phyloP scores from a whole-genome alignment of 2,329 filamentous ascomycete species.

The Fusarium scirpi region DNA sequence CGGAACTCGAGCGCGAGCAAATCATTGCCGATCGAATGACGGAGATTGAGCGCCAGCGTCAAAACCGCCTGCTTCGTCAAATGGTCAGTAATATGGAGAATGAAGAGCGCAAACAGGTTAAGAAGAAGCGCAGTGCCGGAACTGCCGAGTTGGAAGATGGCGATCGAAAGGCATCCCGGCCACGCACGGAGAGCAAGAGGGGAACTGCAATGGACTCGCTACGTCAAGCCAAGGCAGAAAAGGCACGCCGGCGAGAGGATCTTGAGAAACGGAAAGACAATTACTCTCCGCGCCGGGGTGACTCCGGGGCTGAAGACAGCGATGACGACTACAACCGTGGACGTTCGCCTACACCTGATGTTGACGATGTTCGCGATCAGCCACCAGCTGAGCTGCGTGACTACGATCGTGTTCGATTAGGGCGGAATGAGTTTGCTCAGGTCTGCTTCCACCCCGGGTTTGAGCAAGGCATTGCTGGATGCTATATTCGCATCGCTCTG shows the following conservation, averaged over 20 bases:
- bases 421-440: conserved; percentile 86
- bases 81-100: conserved; percentile 76
- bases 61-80: conserved; percentile 84
- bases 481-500: conserved; percentile 86
- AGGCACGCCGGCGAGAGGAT: conserved; percentile 63
- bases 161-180: conserved; percentile 76
- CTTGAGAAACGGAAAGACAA: conserved; percentile 71
- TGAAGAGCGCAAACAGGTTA: conserved; percentile 64
- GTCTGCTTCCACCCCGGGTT: conserved; percentile 96
- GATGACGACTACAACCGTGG: conserved; percentile 81
- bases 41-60: conserved; percentile 83
- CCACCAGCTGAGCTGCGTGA: conserved; percentile 81
- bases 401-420: conserved; percentile 84
- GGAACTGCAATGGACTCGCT: conserved; percentile 78
- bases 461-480: conserved; percentile 82
- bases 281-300: conserved; percentile 51
- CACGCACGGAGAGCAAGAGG: conserved; percentile 65
- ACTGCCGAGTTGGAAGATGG: conserved; percentile 83
- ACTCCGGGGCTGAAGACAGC: conserved; percentile 71
- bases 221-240: conserved; percentile 71
- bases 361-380: conserved; percentile 76
- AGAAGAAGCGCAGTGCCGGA: conserved; percentile 82
- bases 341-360: conserved; percentile 67
- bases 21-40: conserved; percentile 88
- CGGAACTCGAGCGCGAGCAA: conserved; percentile 91